Evolutionary conservation across 345 rosid genomes (phyloP).

Genomic region (Corchorus capsularis): DNA sequence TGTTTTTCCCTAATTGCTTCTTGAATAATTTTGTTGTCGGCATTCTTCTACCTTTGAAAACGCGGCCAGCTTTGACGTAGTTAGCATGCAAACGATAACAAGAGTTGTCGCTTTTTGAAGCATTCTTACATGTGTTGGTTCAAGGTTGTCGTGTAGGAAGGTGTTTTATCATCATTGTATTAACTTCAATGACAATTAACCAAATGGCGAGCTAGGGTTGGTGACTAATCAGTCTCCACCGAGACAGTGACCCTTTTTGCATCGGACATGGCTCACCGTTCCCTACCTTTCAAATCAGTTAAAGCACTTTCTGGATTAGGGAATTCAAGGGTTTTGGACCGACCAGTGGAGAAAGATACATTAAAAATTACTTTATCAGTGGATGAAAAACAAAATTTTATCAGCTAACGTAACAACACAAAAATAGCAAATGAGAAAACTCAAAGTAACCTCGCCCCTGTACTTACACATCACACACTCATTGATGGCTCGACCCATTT

Average conservation of each 20-base stretch:
- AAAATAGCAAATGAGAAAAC: not conserved
- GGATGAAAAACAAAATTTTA: not conserved
- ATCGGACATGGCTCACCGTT: not conserved
- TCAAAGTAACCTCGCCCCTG: not conserved
- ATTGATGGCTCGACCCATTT: not conserved
- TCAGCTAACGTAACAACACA: not conserved
- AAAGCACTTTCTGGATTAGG: not conserved
- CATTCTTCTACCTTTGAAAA: not conserved
- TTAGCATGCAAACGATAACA: not conserved
- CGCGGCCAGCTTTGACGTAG: not conserved
- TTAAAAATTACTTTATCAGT: not conserved
- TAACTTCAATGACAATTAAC: no score
- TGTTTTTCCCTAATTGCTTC: not conserved
- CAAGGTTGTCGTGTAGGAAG: not conserved
- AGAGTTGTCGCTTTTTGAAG: not conserved
- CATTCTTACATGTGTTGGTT: not conserved
- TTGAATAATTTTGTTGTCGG: not conserved
- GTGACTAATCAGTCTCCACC: not conserved
- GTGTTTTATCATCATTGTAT: no score
- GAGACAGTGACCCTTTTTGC: not conserved
- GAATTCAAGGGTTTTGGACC: not conserved
- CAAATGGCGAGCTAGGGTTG: not conserved
- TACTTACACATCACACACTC: not conserved
- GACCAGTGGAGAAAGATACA: no score
- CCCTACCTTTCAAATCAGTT: not conserved